Percentiles rank a stretch among this genome's conserved stretches.
These are phyloP conservation scores for Thalassiosira mediterranea DNA, from an alignment of 352 stramenopile genomes.

Conservation along the genomic window DNA sequence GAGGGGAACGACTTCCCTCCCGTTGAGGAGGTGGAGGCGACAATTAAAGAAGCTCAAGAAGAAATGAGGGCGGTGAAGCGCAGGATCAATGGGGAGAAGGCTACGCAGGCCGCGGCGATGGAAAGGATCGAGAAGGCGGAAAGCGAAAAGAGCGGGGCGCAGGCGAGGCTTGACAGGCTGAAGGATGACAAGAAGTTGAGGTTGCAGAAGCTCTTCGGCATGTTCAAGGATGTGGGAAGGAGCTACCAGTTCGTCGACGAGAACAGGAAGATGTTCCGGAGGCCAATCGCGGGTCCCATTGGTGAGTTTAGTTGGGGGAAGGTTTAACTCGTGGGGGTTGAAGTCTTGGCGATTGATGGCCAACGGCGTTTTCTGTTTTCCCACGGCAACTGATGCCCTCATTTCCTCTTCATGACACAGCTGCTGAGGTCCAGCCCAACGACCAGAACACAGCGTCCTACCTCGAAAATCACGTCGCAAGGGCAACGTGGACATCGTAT, in stretches of 20 bases:
- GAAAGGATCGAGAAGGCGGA: slow-evolving; percentile 42
- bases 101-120: slow-evolving; percentile 4
- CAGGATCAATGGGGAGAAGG: slow-evolving; percentile 19
- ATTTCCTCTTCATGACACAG: slow-evolving; percentile 12
- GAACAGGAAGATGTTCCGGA: slow-evolving; percentile 76
- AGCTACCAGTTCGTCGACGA: slow-evolving; percentile 64
- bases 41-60: slow-evolving; percentile 10
- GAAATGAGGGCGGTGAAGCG: slow-evolving; percentile 28
- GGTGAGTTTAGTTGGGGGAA: slow-evolving; percentile 30
- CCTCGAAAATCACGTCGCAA: slow-evolving; percentile 72
- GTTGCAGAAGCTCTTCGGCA: slow-evolving; percentile 51
- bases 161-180: slow-evolving; percentile 40
- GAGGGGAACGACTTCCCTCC: slow-evolving; percentile 41
- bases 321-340: too few relatives aligned
- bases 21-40: slow-evolving; percentile 53
- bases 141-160: slow-evolving; percentile 28
- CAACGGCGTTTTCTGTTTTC: too few relatives aligned
- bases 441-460: slow-evolving; percentile 53
- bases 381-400: neutral
- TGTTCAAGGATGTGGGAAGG: slow-evolving; percentile 46
- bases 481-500: slow-evolving; percentile 64
- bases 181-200: slow-evolving; percentile 68
- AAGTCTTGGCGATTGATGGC: too few relatives aligned
- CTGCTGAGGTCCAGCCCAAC: slow-evolving; percentile 64
- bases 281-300: slow-evolving; percentile 71